Base-by-base conservation (phyloP, 2,329 filamentous ascomycete genomes). In the Epichloe sp. region DNA sequence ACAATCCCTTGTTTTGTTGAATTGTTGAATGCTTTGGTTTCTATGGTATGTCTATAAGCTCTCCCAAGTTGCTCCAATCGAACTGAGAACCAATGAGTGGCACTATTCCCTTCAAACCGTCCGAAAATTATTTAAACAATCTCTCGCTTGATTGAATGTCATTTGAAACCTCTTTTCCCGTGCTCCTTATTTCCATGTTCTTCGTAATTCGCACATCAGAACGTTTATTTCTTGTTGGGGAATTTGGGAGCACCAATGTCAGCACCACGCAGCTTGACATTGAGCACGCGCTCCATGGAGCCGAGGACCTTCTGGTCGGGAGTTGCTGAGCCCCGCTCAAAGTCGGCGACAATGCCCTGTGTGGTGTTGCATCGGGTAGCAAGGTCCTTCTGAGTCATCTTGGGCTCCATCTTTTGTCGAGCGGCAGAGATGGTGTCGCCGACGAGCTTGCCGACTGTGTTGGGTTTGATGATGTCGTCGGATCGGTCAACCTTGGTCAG, bases 401-500 rank as follows among this genome's bases (percentile, higher is more conserved):
- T 93, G 70, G 90, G 89, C 70, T 86, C 86, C 67, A 88, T 83
- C 66, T 85, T 81, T 65, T 82, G 82, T 57, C 93, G 86, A 51
- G 86, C 80, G 63, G 84, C 79, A 63, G 82, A 78, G 72, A 97
- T 96, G 58, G 85, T 86, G 58, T 87, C 81, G 62, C 86, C 88
- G 57, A 97, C 88, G 52, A 79, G 76, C 63, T 78, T 77, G 66
- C 89, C 88, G 53, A 96, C 77, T 45, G 88, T 94, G 75, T 95
- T 95, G 65, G 89, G 90, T 76, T 95, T 95, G 72, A 97, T 85
- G 72, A 96, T 95, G 68, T 96, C 93, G 76, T 97, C 90, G 67
- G 83, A 84, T 60, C 91, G 90, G 77, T 97, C 93, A 69, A 98
- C 90, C 77, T 97, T 96, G 59, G 93, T 97, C 58, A 97, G 78